phyloP scores from a whole-genome alignment of 768 basidiomycete species.

The Suillus occidentalis region DNA sequence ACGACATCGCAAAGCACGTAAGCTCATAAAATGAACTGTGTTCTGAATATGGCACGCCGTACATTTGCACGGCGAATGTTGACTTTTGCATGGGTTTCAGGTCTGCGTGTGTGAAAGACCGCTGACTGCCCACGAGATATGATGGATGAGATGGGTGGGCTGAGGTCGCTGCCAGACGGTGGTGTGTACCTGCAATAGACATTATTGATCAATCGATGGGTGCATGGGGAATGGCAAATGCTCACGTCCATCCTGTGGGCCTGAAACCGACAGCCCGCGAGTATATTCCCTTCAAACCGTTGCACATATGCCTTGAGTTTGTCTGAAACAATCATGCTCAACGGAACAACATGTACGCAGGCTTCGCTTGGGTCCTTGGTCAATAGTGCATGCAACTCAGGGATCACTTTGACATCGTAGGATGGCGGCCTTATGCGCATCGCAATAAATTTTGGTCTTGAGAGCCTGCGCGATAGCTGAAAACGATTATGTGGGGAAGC shows the following conservation, averaged over 20 bases:
- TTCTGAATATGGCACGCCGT: slow-evolving; percentile 90
- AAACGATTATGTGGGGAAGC: not conserved
- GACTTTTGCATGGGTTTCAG: slow-evolving; percentile 73
- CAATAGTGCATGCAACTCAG: slow-evolving; percentile 76
- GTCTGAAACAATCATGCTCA: slow-evolving; percentile 74
- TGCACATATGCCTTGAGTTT: slow-evolving; percentile 75
- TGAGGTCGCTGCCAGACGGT: slow-evolving; percentile 59
- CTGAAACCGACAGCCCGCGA: slow-evolving; percentile 77
- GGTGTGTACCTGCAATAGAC: slow-evolving; percentile 54
- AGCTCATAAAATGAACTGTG: slow-evolving; percentile 95
- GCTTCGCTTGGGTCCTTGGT: slow-evolving; percentile 75
- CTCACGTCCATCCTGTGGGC: slow-evolving; percentile 96
- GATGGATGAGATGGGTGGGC: slow-evolving; percentile 66
- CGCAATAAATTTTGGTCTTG: slow-evolving; percentile 84
- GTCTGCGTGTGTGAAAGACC: slow-evolving; percentile 67
- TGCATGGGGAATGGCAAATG: not conserved
- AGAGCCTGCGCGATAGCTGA: slow-evolving; percentile 84
- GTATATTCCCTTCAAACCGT: slow-evolving; percentile 69
- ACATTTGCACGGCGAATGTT: slow-evolving; percentile 66
- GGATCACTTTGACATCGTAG: slow-evolving; percentile 82
- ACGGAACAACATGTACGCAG: slow-evolving; percentile 82
- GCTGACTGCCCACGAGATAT: slow-evolving; percentile 65
- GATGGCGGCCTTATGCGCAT: slow-evolving; percentile 78
- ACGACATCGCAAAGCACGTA: slow-evolving; percentile 90
- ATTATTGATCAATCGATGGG: not conserved